These are phyloP conservation scores for Scutellaria barbata DNA, from an alignment of 257 asterid genomes.

Conservation along the genomic window DNA sequence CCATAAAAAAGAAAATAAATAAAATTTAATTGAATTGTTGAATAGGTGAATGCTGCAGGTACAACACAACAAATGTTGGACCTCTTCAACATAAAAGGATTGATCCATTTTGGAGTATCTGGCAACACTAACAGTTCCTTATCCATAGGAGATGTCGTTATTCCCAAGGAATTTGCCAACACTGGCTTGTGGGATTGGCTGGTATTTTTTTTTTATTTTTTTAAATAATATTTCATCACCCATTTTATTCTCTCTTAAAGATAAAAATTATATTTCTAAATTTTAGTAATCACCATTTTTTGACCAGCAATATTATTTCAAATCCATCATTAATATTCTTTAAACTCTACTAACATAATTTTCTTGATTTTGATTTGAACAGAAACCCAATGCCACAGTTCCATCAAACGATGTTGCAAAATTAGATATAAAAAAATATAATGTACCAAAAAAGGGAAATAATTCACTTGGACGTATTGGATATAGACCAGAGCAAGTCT, in stretches of 20 bases:
- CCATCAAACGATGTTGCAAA: slow-evolving; percentile 48
- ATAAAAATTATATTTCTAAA: too few relatives aligned
- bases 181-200: slow-evolving; percentile 79
- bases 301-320: too few relatives aligned
- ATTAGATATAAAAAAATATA: slow-evolving; percentile 47
- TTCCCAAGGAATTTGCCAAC: slow-evolving; percentile 56
- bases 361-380: background rate
- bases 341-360: too few relatives aligned
- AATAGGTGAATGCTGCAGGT: slow-evolving; percentile 72
- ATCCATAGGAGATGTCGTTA: slow-evolving; percentile 61
- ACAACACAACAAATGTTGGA: slow-evolving; percentile 78
- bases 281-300: too few relatives aligned
- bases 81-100: slow-evolving; percentile 48
- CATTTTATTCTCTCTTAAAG: background rate
- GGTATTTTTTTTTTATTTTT: slow-evolving; percentile 30
- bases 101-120: slow-evolving; percentile 67
- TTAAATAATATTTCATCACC: too few relatives aligned
- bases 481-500: slow-evolving; percentile 54
- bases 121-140: slow-evolving; percentile 64
- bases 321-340: too few relatives aligned
- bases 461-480: slow-evolving; percentile 54
- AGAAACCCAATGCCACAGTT: slow-evolving; percentile 52
- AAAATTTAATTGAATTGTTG: background rate
- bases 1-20: too few relatives aligned
- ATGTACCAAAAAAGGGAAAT: slow-evolving; percentile 51